Evolutionary conservation across 352 stramenopile species (phyloP), one percentile per base, ranked within the genome.

Genomic region (Peronospora belbahrii): DNA sequence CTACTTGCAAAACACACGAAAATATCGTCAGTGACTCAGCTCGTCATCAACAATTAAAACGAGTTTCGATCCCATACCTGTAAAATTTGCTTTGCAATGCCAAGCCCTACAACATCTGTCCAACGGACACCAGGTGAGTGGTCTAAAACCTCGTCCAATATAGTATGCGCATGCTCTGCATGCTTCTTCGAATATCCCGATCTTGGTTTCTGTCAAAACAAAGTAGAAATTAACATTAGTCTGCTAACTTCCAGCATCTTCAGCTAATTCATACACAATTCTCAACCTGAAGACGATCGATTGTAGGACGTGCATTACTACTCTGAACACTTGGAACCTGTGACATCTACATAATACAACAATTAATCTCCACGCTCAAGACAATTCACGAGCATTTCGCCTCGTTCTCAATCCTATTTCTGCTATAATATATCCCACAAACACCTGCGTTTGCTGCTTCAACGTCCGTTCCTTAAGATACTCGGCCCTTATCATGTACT

Each of bases 11-110:
- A 39, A 15, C 13, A 34, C 15, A 42, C 27, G 42, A 38, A 34
- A 17, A 42, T n/a, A n/a, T 10, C 33, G 3, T 56, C n/a, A 48
- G 34, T 40, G 14, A n/a, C 10, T 25, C 7, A n/a, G 5, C 37
- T 3, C 30, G 9, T 23, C 11, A 37, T 38, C 9, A 13, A 19
- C 22, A 9, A 2, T 14, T n/a, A 35, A 27, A 13, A 46, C 13
- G 37, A 24, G 5, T n/a, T 20, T 17, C 2, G n/a, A 10, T 10
- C 3, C 25, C 48, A 25, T 39, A 90, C 79, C 74, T 93, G 79
- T 28, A 95, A 62, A 33, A 93, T 90, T 48, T 92, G 78, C 62
- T 95, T 95, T 14, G 85, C 85, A 19, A 92, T 58, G 6, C 76
- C 59, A 18, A 95, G 49, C 1, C 85, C 85, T 0, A 78, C 78